Evolutionary conservation across 345 rosid genomes (phyloP), one percentile per base, ranked within the genome.

Genomic region (Toxicodendron radicans): DNA sequence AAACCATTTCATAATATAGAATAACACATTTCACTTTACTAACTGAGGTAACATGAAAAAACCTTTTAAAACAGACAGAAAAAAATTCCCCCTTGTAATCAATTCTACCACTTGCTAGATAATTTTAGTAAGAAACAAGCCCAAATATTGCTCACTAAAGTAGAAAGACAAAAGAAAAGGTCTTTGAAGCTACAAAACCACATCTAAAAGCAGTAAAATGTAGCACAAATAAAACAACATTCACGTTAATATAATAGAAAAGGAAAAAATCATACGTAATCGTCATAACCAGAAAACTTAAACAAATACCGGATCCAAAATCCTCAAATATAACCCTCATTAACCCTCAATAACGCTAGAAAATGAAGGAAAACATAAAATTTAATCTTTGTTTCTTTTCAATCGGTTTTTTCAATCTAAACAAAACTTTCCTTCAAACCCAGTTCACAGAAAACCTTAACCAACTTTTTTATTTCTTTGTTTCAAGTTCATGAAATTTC

Each of bases 401-500:
- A 63, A 38, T 63, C 67, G 66, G 35, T 17, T 30, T 38, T 13
- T 46, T 33, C 49, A 63, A 63, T 23, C 27, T 18, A 38, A 63
- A 63, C 16, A 32, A 3, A 62, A 18, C 18, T 33, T 63, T 21
- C 27, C 35, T 33, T 68, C 65, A 30, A 41, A 66, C 68, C 46
- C 64, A 67, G 69, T 11, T 67, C 51, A 58, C 7, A 46, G 48
- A 66, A 76, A 35, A 11, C 66, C 32, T 57, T 30, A 20, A 53
- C 23, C 20, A 0, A 7, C 24, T n/a, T 17, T 53, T 49, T 51
- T 46, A 35, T 35, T 35, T 6, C 30, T 56, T 20, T 14, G 23
- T 52, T 61, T 48, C 41, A n/a, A 52, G 66, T 10, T 10, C 62
- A 38, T 18, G 30, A 4, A 74, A 67, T 64, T 54, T 63, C 18